phyloP scores from a whole-genome alignment of 1,284 basidiomycete genomes.

The Anthracocystis walkeri region DNA sequence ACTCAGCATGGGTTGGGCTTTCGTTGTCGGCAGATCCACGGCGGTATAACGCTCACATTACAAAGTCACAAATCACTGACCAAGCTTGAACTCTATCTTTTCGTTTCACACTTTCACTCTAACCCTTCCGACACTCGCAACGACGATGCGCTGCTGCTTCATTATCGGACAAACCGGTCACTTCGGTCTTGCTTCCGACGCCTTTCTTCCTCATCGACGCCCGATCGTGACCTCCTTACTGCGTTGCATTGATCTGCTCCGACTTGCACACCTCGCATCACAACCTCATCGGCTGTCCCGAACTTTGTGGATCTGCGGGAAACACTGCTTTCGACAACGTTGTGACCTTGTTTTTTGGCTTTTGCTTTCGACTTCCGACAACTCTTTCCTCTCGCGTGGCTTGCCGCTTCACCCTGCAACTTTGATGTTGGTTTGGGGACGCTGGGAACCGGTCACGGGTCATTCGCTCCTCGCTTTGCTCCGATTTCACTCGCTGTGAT shows the following conservation, averaged over 20 bases:
- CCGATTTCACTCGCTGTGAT: not conserved
- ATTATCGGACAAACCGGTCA: not conserved
- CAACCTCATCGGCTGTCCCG: constrained; percentile 5
- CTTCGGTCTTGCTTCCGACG: constrained; percentile 2
- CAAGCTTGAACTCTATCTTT: not conserved
- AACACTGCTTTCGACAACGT: not conserved
- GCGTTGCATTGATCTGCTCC: not conserved
- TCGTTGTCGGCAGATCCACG: not conserved
- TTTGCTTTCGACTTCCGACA: constrained; percentile 7
- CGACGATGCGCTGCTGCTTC: not conserved
- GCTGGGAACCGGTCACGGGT: not conserved
- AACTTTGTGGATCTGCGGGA: not conserved
- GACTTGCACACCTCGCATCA: not conserved
- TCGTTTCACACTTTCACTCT: not conserved
- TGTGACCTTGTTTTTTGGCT: not conserved
- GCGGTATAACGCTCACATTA: not conserved
- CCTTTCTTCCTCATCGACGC: not conserved
- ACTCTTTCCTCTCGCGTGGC: constrained; percentile 3
- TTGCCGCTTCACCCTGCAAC: not conserved
- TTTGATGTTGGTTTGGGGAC: not conserved
- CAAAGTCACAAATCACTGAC: constrained; percentile 10
- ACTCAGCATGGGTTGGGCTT: not conserved
- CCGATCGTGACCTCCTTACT: not conserved
- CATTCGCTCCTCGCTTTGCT: not conserved
- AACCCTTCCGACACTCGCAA: not conserved